These are phyloP conservation scores for Sordaria brevicollis DNA, from an alignment of 495 filamentous ascomycete genomes.

Conservation along the genomic window DNA sequence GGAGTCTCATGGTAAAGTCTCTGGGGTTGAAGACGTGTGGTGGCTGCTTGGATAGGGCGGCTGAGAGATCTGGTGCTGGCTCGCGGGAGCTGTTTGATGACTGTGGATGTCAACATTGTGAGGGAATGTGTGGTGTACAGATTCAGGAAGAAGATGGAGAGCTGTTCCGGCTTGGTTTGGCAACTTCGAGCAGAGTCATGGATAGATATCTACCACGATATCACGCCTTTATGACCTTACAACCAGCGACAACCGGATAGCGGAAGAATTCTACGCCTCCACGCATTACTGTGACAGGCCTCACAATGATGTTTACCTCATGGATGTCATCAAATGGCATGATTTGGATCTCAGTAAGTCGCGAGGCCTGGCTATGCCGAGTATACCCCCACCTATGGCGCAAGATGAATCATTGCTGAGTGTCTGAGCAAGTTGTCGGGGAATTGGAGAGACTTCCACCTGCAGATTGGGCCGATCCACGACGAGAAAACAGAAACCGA, in stretches of 20 bases:
- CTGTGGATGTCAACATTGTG: background rate
- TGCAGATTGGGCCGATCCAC: background rate
- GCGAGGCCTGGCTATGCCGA: background rate
- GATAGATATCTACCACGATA: background rate
- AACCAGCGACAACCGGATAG: background rate
- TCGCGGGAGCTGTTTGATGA: background rate
- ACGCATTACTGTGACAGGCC: background rate
- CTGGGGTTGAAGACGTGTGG: background rate
- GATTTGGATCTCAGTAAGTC: background rate
- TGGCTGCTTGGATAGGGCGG: background rate
- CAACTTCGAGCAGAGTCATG: background rate
- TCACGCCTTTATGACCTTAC: background rate
- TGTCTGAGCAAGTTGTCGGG: background rate
- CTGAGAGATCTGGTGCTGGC: background rate
- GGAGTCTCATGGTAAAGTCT: background rate
- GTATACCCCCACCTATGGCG: background rate
- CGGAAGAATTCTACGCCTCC: background rate
- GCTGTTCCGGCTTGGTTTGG: background rate
- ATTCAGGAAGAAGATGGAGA: background rate
- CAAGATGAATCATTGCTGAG: background rate
- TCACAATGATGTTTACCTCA: background rate
- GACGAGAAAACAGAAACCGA: background rate
- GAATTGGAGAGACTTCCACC: background rate
- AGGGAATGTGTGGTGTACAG: background rate
- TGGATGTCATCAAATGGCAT: background rate